Percentiles rank a stretch among this genome's conserved stretches.
phyloP scores from a whole-genome alignment of 2,329 filamentous ascomycete genomes.

The Aspergillus sp. region DNA sequence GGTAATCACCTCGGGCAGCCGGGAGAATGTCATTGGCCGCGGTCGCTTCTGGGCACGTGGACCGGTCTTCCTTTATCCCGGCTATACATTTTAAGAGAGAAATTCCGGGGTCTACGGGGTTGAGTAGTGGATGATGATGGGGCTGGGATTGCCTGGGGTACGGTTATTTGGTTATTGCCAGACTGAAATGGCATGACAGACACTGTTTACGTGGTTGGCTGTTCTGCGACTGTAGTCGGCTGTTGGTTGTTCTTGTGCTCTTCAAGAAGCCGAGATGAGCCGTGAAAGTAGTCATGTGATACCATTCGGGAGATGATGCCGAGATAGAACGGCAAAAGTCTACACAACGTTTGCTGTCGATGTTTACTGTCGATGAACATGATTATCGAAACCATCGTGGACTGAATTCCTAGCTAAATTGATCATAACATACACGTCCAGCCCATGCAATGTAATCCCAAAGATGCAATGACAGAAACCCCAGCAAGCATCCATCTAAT shows the following conservation, averaged over 20 bases:
- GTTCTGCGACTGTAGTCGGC: neutral
- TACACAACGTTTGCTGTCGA: neutral
- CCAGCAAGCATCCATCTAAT: conserved; percentile 59
- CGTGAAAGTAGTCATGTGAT: conserved; percentile 14
- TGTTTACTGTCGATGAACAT: neutral
- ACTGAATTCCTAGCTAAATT: conserved; percentile 27
- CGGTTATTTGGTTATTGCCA: neutral
- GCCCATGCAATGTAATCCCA: conserved; percentile 27
- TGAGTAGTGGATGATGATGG: neutral
- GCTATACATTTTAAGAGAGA: conserved; percentile 18
- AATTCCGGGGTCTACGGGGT: conserved; percentile 10
- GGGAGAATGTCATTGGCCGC: conserved; percentile 30
- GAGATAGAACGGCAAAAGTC: neutral
- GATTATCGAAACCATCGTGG: conserved; percentile 13
- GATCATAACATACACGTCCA: conserved; percentile 33
- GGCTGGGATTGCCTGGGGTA: neutral
- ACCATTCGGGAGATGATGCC: conserved; percentile 3
- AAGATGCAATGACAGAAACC: conserved; percentile 16
- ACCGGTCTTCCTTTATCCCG: conserved; percentile 26
- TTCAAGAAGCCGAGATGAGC: conserved; percentile 5
- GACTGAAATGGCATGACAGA: neutral
- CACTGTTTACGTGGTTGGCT: neutral
- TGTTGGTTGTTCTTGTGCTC: neutral
- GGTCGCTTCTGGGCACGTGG: conserved; percentile 28
- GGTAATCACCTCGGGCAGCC: conserved; percentile 39